phyloP scores from a whole-genome alignment of 768 basidiomycete genomes.

The Lentinus brumalis region DNA sequence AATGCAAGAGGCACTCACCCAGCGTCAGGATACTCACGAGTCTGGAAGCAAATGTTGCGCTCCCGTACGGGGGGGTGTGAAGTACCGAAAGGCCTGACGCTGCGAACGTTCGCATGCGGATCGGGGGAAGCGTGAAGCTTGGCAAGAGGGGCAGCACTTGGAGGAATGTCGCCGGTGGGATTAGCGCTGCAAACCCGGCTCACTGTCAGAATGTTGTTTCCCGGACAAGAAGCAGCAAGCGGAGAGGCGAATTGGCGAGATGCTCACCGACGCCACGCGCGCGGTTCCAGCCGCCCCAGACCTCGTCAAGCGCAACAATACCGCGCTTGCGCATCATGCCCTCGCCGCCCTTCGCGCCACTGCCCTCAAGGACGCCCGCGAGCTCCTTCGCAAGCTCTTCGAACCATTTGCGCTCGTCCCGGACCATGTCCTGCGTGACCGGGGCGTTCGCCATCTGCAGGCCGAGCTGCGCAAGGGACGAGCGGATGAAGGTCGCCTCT shows the following conservation, averaged over 20 bases:
- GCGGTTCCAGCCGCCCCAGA: constrained; percentile 95
- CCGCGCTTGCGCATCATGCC: constrained; percentile 82
- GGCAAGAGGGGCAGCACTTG: constrained; percentile 71
- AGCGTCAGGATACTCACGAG: constrained; percentile 56
- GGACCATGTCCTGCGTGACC: constrained; percentile 86
- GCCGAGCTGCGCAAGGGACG: constrained; percentile 88
- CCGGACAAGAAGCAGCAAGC: constrained; percentile 7
- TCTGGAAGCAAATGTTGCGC: constrained; percentile 67
- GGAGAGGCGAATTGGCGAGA: not conserved
- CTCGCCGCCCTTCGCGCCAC: constrained; percentile 32
- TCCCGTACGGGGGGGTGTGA: constrained; percentile 78
- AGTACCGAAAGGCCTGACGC: constrained; percentile 77
- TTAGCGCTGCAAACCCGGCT: constrained; percentile 60
- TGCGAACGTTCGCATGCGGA: constrained; percentile 65
- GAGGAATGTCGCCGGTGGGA: constrained; percentile 88
- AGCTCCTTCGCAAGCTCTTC: constrained; percentile 85
- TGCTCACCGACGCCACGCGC: constrained; percentile 84
- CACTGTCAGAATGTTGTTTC: not conserved
- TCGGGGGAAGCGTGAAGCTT: constrained; percentile 62
- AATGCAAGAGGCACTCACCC: constrained; percentile 14
- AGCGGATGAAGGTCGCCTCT: constrained; percentile 84
- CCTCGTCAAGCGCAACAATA: constrained; percentile 86
- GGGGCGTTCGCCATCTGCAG: constrained; percentile 77
- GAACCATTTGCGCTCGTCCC: constrained; percentile 77
- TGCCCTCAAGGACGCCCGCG: constrained; percentile 64